These are phyloP conservation scores for Lichina pygmaea DNA, from an alignment of 495 filamentous ascomycete species.

Conservation along the genomic window DNA sequence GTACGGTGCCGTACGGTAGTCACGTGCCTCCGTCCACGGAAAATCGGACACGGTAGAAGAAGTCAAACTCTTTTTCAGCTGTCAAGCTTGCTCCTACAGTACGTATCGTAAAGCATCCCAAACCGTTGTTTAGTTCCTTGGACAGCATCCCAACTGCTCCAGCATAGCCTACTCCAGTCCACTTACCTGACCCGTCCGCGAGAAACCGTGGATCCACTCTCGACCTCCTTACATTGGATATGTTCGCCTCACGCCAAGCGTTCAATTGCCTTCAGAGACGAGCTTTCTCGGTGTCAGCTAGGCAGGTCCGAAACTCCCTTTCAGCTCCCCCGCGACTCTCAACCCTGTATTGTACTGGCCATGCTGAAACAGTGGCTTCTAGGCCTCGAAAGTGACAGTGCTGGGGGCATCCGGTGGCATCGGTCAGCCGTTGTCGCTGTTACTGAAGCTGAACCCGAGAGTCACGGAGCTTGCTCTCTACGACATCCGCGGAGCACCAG, in stretches of 20 bases:
- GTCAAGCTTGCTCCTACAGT: no score
- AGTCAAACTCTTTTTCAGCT: no score
- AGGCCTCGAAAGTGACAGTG: constrained; percentile 93
- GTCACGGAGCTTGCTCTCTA: constrained; percentile 84
- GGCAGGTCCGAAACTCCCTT: constrained; percentile 36
- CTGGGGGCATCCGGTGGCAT: constrained; percentile 93
- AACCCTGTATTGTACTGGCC: no score
- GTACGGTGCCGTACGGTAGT: no score
- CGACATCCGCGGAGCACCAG: constrained; percentile 84
- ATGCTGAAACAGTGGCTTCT: constrained; percentile 4
- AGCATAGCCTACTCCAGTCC: no score
- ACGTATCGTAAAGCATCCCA: no score
- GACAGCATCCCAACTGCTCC: no score
- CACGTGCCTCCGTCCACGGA: no score
- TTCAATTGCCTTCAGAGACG: constrained; percentile 55
- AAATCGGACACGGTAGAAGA: no score
- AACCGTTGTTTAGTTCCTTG: no score
- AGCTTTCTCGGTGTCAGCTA: constrained; percentile 78
- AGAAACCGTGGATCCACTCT: no score
- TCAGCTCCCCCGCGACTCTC: background rate
- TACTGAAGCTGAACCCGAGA: constrained; percentile 92
- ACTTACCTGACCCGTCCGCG: no score
- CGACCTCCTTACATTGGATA: constrained; percentile 15
- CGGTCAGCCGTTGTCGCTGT: constrained; percentile 87
- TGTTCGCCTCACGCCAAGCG: constrained; percentile 53